Conservation (phyloP, 2,329 filamentous ascomycete species). For the Hypomyces rosellus region DNA sequence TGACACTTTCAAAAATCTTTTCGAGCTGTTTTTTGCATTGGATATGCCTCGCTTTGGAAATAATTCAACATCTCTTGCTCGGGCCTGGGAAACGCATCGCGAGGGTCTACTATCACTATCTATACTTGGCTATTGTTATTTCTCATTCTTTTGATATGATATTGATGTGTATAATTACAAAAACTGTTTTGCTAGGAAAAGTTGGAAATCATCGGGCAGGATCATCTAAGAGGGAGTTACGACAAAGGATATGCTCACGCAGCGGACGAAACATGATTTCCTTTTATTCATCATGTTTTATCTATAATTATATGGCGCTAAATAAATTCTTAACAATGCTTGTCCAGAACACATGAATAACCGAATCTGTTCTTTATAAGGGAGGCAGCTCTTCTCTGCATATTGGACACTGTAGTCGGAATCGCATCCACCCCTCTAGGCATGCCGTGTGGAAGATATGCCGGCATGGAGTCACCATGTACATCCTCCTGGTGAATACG, state of each 20-base stretch:
- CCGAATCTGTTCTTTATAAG: conserved; percentile 43
- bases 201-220: not conserved
- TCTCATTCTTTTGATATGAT: not conserved
- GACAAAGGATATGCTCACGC: not conserved
- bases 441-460: conserved; percentile 93
- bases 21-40: not conserved
- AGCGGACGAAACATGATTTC: not conserved
- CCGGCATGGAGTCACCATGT: conserved; percentile 96
- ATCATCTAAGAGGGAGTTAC: not conserved
- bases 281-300: not conserved
- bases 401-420: conserved; percentile 88
- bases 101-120: not conserved
- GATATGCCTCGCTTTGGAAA: not conserved
- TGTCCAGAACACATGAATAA: no score
- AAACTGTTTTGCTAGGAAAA: no score
- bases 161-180: not conserved
- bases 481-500: conserved; percentile 71
- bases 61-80: not conserved
- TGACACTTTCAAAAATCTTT: not conserved
- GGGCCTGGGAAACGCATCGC: not conserved
- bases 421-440: conserved; percentile 93
- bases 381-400: conserved; percentile 86
- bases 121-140: no score
- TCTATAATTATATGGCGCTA: not conserved
- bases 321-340: no score